A percentile compares a stretch with the other conserved stretches of the same genome.
These are phyloP conservation scores for Fusarium metavorans DNA, from an alignment of 2,329 filamentous ascomycete species.

Conservation along the genomic window DNA sequence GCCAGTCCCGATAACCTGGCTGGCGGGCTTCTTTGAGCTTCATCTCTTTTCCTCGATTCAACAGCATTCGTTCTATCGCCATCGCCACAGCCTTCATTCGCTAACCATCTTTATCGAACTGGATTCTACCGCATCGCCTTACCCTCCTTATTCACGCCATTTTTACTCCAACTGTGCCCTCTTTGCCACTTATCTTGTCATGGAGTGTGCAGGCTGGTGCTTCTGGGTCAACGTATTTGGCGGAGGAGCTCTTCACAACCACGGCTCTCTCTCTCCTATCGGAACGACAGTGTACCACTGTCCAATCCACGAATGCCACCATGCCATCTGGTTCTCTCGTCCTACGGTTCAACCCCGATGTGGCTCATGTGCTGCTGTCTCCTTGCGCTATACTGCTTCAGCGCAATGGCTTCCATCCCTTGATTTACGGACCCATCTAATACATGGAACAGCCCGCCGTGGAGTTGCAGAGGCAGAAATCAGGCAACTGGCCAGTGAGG, in stretches of 20 bases:
- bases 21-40: constrained; percentile 2
- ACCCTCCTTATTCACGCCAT: not conserved
- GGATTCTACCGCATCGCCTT: not conserved
- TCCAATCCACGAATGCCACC: constrained; percentile 44
- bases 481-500: constrained; percentile 3
- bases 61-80: not conserved
- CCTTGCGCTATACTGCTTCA: constrained; percentile 29
- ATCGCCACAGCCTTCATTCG: not conserved
- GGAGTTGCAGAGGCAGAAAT: constrained; percentile 1
- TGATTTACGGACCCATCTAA: constrained; percentile 30
- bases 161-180: not conserved
- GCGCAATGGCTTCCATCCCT: constrained; percentile 36
- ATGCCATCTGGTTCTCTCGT: constrained; percentile 39
- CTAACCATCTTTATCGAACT: not conserved
- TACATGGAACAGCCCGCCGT: not conserved
- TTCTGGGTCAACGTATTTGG: constrained; percentile 16
- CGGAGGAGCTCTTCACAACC: constrained; percentile 25
- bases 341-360: constrained; percentile 45
- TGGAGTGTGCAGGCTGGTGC: constrained; percentile 44
- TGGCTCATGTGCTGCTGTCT: constrained; percentile 50
- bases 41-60: not conserved
- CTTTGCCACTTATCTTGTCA: constrained; percentile 13
- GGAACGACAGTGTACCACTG: constrained; percentile 49
- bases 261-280: constrained; percentile 22
- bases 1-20: constrained; percentile 22